phyloP scores from a whole-genome alignment of 108 stramenopile genomes.

The Skeletonema costatum region DNA sequence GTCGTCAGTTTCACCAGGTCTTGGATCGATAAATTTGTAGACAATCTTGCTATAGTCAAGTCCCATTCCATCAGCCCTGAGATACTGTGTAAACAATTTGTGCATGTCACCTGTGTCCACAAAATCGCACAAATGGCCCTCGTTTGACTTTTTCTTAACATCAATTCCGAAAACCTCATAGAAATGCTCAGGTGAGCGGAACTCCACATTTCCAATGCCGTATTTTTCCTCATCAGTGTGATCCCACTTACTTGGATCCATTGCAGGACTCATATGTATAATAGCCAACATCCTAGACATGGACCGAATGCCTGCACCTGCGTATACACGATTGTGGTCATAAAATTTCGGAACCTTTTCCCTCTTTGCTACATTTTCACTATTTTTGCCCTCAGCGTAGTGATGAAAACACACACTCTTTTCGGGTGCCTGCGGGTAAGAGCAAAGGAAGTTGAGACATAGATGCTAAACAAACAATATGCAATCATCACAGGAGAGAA shows the following conservation, averaged over 20 bases:
- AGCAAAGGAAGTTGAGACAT: too few species aligned
- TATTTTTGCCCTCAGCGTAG: conserved; percentile 80
- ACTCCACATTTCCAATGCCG: conserved; percentile 72
- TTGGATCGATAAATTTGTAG: conserved; percentile 47
- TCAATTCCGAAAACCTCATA: conserved; percentile 84
- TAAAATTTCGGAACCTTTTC: conserved; percentile 80
- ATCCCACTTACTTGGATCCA: conserved; percentile 51
- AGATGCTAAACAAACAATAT: too few species aligned
- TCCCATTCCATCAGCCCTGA: conserved; percentile 85
- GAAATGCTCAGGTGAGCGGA: conserved; percentile 76
- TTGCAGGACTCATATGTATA: conserved; percentile 90
- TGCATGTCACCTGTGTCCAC: conserved; percentile 78
- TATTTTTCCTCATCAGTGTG: conserved; percentile 68
- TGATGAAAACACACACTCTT: conserved; percentile 88
- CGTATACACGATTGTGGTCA: conserved; percentile 66
- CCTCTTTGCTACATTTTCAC: conserved; percentile 35
- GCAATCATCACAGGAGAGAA: too few species aligned
- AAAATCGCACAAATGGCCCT: conserved; percentile 78
- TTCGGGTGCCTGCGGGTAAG: conserved; percentile 56
- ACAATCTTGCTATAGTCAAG: conserved; percentile 76
- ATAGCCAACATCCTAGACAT: conserved; percentile 85
- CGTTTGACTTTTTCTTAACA: conserved; percentile 63
- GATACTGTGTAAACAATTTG: conserved; percentile 46
- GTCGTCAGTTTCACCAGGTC: not conserved
- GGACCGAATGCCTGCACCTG: conserved; percentile 64